Evolutionary conservation across 2,329 filamentous ascomycete genomes (phyloP).

Genomic region (Colletotrichum musicola): DNA sequence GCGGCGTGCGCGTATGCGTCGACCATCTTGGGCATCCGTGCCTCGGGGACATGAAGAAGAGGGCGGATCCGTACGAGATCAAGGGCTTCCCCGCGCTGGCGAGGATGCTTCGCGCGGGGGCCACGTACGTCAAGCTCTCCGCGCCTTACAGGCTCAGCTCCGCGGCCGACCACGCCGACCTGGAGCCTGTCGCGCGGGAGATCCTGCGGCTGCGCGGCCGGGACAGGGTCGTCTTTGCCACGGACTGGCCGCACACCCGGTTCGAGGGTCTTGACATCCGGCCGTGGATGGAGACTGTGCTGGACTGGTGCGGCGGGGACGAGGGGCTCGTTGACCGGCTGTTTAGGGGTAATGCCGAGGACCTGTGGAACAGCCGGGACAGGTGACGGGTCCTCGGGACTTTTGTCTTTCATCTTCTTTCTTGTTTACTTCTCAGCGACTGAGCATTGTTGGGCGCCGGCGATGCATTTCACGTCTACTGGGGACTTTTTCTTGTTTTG

Average conservation of each 20-base stretch:
- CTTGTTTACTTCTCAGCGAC: background rate
- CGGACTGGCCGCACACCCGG: constrained; percentile 75
- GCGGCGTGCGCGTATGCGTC: constrained; percentile 65
- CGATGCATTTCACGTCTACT: too few species aligned
- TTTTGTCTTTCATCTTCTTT: background rate
- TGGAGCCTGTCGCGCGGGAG: constrained; percentile 63
- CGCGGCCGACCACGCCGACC: constrained; percentile 56
- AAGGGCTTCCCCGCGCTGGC: constrained; percentile 63
- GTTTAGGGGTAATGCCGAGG: constrained; percentile 68
- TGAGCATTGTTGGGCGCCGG: background rate
- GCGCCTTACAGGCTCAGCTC: constrained; percentile 68
- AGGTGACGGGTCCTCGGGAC: background rate
- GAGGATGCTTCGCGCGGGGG: constrained; percentile 58
- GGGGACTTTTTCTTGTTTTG: too few species aligned
- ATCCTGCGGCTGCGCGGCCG: constrained; percentile 59
- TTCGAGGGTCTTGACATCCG: constrained; percentile 68
- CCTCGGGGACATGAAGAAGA: constrained; percentile 44
- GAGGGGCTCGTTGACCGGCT: constrained; percentile 60
- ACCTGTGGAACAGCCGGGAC: constrained; percentile 52
- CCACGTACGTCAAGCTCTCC: constrained; percentile 70
- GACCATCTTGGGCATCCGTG: constrained; percentile 70
- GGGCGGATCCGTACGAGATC: constrained; percentile 57
- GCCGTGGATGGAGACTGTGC: constrained; percentile 65
- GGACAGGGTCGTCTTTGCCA: constrained; percentile 66
- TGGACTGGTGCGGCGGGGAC: constrained; percentile 64